Evolutionary conservation across 176 grass and related monocot genomes (phyloP).

Genomic region (Paspalum notatum): DNA sequence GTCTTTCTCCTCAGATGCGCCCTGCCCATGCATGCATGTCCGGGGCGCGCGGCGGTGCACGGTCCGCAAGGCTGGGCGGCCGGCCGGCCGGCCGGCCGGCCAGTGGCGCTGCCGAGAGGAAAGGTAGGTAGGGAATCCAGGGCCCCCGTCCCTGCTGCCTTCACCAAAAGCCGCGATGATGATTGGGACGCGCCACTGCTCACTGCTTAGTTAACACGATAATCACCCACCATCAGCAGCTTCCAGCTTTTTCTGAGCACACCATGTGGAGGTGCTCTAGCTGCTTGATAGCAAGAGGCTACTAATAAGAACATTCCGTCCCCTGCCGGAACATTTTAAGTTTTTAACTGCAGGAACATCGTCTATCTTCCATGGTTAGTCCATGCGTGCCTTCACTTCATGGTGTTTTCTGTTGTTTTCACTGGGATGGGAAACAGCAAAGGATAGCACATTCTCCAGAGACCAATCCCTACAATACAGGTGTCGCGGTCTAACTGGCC

Average conservation of each 20-base stretch:
- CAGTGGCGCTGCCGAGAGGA: neutral
- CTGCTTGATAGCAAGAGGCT: neutral
- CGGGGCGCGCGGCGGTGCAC: neutral
- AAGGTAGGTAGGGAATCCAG: conserved; percentile 35
- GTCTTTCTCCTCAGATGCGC: neutral
- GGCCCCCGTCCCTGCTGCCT: conserved; percentile 10
- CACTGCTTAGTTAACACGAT: neutral
- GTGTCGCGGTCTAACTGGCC: neutral
- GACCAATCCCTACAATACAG: neutral
- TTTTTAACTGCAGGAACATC: too few species aligned
- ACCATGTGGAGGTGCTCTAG: neutral
- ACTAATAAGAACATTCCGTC: neutral
- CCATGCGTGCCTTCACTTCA: too few species aligned
- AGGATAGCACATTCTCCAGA: neutral
- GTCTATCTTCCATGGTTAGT: too few species aligned
- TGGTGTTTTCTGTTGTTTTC: too few species aligned
- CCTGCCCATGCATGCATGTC: too few species aligned
- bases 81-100: too few species aligned
- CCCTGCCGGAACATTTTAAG: neutral
- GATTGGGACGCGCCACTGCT: conserved; percentile 41
- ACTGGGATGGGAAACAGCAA: too few species aligned
- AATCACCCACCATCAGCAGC: neutral
- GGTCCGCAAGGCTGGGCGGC: neutral
- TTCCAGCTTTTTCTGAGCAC: neutral
- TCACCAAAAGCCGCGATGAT: conserved; percentile 48